Evolutionary conservation across 768 basidiomycete species (phyloP).

Genomic region (Termitomyces sp.): DNA sequence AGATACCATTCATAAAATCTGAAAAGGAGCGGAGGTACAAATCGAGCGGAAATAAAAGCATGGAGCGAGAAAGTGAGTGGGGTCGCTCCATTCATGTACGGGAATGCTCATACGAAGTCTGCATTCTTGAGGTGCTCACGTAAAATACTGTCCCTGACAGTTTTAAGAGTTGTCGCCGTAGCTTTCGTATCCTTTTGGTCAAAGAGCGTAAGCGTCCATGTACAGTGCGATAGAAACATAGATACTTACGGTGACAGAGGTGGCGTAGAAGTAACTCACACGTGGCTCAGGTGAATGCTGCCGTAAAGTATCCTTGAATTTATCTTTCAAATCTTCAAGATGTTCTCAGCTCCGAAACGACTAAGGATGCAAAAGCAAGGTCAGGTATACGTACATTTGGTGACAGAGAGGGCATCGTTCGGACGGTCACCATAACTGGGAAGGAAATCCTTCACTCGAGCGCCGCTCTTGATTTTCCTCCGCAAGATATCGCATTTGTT

Average conservation of each 20-base stretch:
- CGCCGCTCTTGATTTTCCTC: conserved; percentile 32
- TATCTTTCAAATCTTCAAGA: conserved; percentile 33
- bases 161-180: conserved; percentile 45
- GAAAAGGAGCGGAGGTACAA: neutral
- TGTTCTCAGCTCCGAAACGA: neutral
- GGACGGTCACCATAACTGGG: conserved; percentile 57
- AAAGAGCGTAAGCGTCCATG: neutral
- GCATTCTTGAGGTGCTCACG: conserved; percentile 45
- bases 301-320: conserved; percentile 48
- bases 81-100: neutral
- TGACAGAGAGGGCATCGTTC: conserved; percentile 49
- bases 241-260: conserved; percentile 46
- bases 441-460: conserved; percentile 47
- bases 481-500: conserved; percentile 70
- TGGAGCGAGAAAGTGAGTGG: neutral
- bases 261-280: conserved; percentile 52
- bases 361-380: neutral
- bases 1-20: neutral
- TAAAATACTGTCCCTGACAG: conserved; percentile 51
- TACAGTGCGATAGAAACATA: neutral
- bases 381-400: conserved; percentile 44
- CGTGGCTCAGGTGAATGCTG: conserved; percentile 45
- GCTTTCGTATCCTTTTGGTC: conserved; percentile 45
- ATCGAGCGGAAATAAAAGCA: neutral
- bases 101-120: conserved; percentile 20